Conservation (phyloP, 441 rosid species). For the Brassica hybrid region DNA sequence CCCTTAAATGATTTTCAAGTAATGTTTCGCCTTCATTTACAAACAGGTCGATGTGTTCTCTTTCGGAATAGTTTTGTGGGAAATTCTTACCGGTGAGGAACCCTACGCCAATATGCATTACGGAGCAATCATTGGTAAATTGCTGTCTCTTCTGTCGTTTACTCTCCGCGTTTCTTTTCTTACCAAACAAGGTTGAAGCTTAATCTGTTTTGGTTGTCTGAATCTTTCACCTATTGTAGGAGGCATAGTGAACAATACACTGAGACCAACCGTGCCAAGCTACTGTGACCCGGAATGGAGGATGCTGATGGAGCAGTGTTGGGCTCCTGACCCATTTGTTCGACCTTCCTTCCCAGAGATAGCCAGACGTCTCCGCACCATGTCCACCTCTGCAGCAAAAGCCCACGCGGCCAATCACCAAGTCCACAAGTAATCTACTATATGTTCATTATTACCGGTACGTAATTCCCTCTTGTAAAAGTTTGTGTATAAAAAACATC, state of each 20-base stretch:
- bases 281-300: slow-evolving; percentile 73
- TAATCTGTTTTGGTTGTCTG: slow-evolving; percentile 19
- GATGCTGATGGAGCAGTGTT: slow-evolving; percentile 80
- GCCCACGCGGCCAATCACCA: slow-evolving; percentile 49
- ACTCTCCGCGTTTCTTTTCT: background rate
- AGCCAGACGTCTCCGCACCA: slow-evolving; percentile 63
- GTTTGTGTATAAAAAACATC: slow-evolving; percentile 33
- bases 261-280: slow-evolving; percentile 70
- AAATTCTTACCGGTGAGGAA: slow-evolving; percentile 96
- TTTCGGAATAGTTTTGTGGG: slow-evolving; percentile 94
- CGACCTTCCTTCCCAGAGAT: slow-evolving; percentile 80
- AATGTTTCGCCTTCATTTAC: slow-evolving; percentile 18
- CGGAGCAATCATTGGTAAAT: slow-evolving; percentile 89
- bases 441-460: background rate
- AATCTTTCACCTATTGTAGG: slow-evolving; percentile 43
- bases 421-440: slow-evolving; percentile 42
- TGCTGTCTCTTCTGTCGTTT: background rate
- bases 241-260: slow-evolving; percentile 75
- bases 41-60: slow-evolving; percentile 92
- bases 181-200: slow-evolving; percentile 3
- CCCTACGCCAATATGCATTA: slow-evolving; percentile 97
- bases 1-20: slow-evolving; percentile 16
- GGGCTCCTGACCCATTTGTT: slow-evolving; percentile 78
- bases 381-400: slow-evolving; percentile 66
- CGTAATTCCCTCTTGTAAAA: background rate